Base-by-base conservation (phyloP, 805 yeast genomes). In the Lipomyces sp. region DNA sequence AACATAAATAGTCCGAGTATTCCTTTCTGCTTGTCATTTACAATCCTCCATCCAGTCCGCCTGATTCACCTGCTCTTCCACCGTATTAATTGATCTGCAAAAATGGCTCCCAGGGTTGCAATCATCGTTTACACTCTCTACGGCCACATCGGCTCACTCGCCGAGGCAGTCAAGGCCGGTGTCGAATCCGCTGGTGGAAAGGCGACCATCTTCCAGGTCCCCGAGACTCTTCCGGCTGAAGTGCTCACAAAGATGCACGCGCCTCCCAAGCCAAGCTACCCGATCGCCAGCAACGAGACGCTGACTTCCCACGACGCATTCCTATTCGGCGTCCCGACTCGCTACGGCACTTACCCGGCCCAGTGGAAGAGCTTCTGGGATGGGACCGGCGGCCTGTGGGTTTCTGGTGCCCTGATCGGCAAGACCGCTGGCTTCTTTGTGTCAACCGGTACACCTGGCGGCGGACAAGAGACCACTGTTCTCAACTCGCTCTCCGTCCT, bases 301-400 rank as follows among this genome's bases (percentile, higher is more conserved):
- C 73, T 87, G 60, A 67, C 68, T 23, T 70, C 76, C 52, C 84
- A 82, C 71, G 95, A 86, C 64, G 89, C 81, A 13, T 82, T 83
- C 66, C 58, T 86, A 56, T 83, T 86, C 61, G 95, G 95, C 60
- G 66, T 85, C 51, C 93, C 95, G 59, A 84, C 95, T 32, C 77
- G 95, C 68, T 86, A 65, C 66, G 95, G 95, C 61, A 77, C 74
- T 66, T 71, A 78, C 66, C 88, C 95, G 44, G 80, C 86, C 24
- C 95, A 86, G 70, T 81, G 84, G 78, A 75, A 78, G 60, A 68
- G 82, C 5, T 86, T 84, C 72, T 82, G 87, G 83, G 95, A 82
- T 65, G 69, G 75, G 40, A 84, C 93, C 33, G 93, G 93, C 24
- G 43, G 45, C 18, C 50, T 53, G 18, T 86, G 95, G 95, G 82